Evolutionary conservation across 495 filamentous ascomycete genomes (phyloP), one percentile per base, ranked within the genome.

Genomic region (Aspergillus incahuasiensis): DNA sequence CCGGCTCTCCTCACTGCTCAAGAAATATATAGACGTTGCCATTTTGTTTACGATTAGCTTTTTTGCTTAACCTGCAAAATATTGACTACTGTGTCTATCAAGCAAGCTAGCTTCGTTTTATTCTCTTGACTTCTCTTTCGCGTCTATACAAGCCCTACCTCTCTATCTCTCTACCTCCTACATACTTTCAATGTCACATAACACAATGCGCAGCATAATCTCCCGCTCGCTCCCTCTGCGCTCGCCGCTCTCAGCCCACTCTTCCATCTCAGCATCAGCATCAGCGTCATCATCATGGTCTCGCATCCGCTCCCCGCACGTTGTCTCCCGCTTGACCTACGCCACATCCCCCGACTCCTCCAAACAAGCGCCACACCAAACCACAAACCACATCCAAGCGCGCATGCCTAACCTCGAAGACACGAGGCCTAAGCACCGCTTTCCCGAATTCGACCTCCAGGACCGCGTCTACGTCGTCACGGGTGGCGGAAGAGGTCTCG

Each of bases 381-480:
- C 51, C 21, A 48, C 62, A 5, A 63, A 72, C 24, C 66, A 70
- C 61, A 72, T 77, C 35, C 73, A 74, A 39, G 63, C 62, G 18
- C 66, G 68, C 24, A 48, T 68, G 6, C 67, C 74, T 0, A 47
- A 62, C 0, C 55, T 65, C 45, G 61, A 19, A 61, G 22, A 46
- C 44, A 18, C 42, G 58, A 44, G 69, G 48, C 32, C 55, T 62
- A 51, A 55, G 48, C 63, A 63, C 13, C 68, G 71, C 34, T 74
- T 75, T 61, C 56, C 70, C 48, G 73, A 81, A 50, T 86, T 86
- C 49, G 75, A 82, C 44, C 74, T 88, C 3, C 64, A 74, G 32
- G 79, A 73, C 30, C 75, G 82, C 28, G 82, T 87, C 22, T 82
- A 79, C 49, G 66, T 82, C 41, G 80, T 89, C 34, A 86, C 85